Evolutionary conservation across 2,329 filamentous ascomycete genomes (phyloP).

Genomic region (Ophiostoma ips): DNA sequence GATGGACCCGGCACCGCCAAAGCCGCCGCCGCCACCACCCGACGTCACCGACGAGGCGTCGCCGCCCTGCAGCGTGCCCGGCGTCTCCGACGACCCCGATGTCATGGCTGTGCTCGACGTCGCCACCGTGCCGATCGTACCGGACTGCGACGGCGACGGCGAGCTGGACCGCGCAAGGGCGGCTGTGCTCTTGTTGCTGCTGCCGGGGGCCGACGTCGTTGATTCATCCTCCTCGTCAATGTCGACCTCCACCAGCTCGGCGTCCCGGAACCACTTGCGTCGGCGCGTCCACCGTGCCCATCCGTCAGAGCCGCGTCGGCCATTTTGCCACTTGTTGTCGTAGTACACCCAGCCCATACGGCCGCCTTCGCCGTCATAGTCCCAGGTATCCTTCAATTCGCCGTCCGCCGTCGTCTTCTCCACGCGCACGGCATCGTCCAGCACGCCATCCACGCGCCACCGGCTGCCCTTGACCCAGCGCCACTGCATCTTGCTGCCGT

Average conservation of each 20-base stretch:
- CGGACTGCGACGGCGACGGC: conserved; percentile 6
- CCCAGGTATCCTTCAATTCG: conserved; percentile 28
- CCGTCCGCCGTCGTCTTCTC: conserved; percentile 12
- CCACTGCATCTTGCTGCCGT: conserved; percentile 43
- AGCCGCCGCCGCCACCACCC: neutral
- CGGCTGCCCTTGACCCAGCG: conserved; percentile 73
- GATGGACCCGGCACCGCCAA: neutral
- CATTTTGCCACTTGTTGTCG: conserved; percentile 95
- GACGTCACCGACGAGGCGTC: neutral
- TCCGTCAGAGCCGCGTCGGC: conserved; percentile 69
- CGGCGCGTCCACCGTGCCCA: conserved; percentile 92
- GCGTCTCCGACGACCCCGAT: neutral
- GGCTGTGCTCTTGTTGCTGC: conserved; percentile 15
- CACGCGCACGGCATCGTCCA: conserved; percentile 31
- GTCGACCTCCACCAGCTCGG: conserved; percentile 72
- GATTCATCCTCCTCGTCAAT: conserved; percentile 14
- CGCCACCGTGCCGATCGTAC: conserved; percentile 1
- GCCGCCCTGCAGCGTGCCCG: neutral
- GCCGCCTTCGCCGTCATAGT: conserved; percentile 45
- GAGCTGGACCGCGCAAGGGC: conserved; percentile 2
- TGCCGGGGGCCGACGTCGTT: conserved; percentile 22
- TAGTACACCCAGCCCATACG: conserved; percentile 90
- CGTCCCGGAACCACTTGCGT: conserved; percentile 92
- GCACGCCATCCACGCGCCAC: conserved; percentile 73
- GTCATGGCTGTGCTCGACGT: conserved; percentile 2